A percentile compares a stretch with the other conserved stretches of the same genome.
Conservation (phyloP, 2,329 filamentous ascomycete species). For the Alternaria rosae region DNA sequence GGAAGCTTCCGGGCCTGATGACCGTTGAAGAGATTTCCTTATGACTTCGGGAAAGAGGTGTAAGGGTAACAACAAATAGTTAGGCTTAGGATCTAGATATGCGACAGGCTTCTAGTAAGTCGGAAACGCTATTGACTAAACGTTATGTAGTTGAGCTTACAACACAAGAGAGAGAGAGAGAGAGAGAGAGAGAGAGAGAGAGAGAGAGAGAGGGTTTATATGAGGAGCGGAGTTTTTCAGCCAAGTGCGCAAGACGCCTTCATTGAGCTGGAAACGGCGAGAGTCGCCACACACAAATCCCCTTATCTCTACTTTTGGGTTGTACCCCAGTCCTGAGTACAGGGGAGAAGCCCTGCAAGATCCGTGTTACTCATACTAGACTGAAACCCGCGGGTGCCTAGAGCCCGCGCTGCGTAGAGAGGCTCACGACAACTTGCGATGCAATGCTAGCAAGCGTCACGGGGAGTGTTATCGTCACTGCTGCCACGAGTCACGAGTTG, state of each 20-base stretch:
- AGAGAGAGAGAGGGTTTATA: not conserved
- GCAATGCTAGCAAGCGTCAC: not conserved
- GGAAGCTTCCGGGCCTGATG: not conserved
- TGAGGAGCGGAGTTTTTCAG: not conserved
- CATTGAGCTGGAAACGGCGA: not conserved
- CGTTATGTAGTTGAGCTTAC: not conserved
- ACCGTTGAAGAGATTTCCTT: not conserved
- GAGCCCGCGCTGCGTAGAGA: not conserved
- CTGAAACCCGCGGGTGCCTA: not conserved
- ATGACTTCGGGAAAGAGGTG: not conserved
- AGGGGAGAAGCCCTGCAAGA: not conserved
- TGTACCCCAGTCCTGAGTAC: not conserved
- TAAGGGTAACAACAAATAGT: not conserved
- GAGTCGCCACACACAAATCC: not conserved
- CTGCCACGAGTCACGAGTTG: not conserved
- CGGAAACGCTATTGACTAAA: not conserved
- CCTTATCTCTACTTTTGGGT: not conserved
- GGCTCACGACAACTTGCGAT: not conserved
- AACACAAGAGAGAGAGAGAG: not conserved
- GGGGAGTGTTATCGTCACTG: not conserved
- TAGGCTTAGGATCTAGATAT: not conserved
- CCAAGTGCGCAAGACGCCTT: not conserved
- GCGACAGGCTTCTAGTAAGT: not conserved
- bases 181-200: not conserved
- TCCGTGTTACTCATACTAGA: not conserved